A percentile compares a stretch with the other conserved stretches of the same genome.
These are phyloP conservation scores for Oidiodendron maius DNA, from an alignment of 495 filamentous ascomycete genomes.

Conservation along the genomic window DNA sequence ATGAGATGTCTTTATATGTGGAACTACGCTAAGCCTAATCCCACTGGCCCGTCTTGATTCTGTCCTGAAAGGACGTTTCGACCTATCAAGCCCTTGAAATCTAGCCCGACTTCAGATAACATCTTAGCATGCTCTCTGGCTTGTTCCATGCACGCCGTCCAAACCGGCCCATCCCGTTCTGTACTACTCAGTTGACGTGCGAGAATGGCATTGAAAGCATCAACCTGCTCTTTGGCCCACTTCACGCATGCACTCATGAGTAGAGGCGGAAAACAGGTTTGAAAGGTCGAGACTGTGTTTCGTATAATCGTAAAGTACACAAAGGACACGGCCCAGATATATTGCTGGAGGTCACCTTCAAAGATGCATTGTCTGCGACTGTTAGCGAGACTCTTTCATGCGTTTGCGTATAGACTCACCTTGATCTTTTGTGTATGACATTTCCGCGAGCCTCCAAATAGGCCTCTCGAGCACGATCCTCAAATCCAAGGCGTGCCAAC, in stretches of 20 bases:
- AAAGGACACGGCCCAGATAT: slow-evolving; percentile 93
- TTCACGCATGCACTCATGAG: slow-evolving; percentile 91
- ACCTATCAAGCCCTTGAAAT: slow-evolving; percentile 72
- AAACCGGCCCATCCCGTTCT: slow-evolving; percentile 63
- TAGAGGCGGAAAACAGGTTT: slow-evolving; percentile 76
- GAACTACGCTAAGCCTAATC: slow-evolving; percentile 14
- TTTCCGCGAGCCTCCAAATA: slow-evolving; percentile 75
- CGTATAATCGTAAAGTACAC: slow-evolving; percentile 93
- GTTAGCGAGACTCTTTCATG: slow-evolving; percentile 1
- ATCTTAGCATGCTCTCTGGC: slow-evolving; percentile 75
- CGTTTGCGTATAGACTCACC: slow-evolving; percentile 45
- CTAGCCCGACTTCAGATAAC: slow-evolving; percentile 79
- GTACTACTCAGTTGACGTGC: slow-evolving; percentile 75
- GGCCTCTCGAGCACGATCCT: slow-evolving; percentile 79
- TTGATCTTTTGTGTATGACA: slow-evolving; percentile 71
- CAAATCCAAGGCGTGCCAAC: slow-evolving; percentile 80
- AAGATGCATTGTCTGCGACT: slow-evolving; percentile 75
- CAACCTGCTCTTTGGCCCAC: slow-evolving; percentile 91
- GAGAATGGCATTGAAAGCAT: slow-evolving; percentile 80
- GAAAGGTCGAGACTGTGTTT: slow-evolving; percentile 84
- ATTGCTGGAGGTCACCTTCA: slow-evolving; percentile 82
- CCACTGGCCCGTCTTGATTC: slow-evolving; percentile 7
- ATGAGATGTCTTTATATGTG: neutral
- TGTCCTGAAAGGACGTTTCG: slow-evolving; percentile 7
- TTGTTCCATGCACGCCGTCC: slow-evolving; percentile 76